Evolutionary conservation across 208 protist species (phyloP), one percentile per base, ranked within the genome.

Genomic region (Leishmania lainsoni): DNA sequence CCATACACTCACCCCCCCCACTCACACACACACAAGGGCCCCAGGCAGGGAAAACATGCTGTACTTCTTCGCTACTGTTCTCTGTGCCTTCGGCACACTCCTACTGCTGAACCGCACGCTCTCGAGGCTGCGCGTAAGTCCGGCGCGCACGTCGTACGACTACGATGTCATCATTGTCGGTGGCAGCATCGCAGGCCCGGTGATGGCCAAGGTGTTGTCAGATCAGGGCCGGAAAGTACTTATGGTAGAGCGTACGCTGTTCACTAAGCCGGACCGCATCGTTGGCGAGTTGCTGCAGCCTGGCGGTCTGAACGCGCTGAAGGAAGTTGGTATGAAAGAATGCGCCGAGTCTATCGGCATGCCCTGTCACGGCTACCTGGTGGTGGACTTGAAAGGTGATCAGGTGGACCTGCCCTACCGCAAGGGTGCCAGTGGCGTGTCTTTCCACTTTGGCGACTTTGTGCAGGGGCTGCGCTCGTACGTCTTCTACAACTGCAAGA

Each of bases 211-310:
- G 86, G 90, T 89, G 20, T 89, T 99, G 35, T 95, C 93, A 3
- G 87, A 88, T 70, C 88, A 98, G 81, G 96, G 96, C 80, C 88
- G 92, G 73, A 90, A 89, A 79, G 96, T 99, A 26, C 77, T 98
- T 22, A 73, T 98, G 63, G 78, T 99, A 20, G 98, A 99, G 82
- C 91, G 96, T 63, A 87, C 92, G 52, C 86, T 98, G 39, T 97
- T 96, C 84, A 93, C 84, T 29, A 93, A 95, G 69, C 97, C 98
- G 12, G 94, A 99, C 83, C 93, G 97, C 78, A 99, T 99, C 79
- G 92, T 99, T 42, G 98, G 98, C 56, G 98, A 99, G 86, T 91
- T 99, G 26, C 91, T 99, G 70, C 98, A 99, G 88, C 98, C 98
- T 14, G 97, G 97, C 71, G 98, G 98, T 73, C 73, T 99, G 22